Percentiles rank a stretch among this genome's conserved stretches.
Evolutionary conservation across 2,329 filamentous ascomycete species (phyloP).

Genomic region (Emmonsia crescens): DNA sequence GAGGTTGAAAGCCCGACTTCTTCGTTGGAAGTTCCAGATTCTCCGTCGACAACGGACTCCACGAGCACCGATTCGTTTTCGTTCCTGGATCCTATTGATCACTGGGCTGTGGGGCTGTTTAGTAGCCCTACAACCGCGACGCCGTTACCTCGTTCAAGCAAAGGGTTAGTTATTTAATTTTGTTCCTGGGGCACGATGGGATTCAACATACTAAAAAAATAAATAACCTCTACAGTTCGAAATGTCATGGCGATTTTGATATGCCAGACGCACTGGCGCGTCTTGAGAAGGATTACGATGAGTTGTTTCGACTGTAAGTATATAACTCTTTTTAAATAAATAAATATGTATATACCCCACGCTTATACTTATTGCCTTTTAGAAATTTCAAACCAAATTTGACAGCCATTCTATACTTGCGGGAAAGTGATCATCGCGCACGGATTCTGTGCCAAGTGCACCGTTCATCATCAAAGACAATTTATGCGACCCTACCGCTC

Average conservation of each 20-base stretch:
- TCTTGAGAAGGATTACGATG: conserved; percentile 28
- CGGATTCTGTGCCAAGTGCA: conserved; percentile 44
- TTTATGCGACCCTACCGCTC: conserved; percentile 41
- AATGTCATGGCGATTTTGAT: conserved; percentile 23
- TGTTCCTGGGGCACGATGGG: background rate
- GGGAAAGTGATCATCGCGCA: conserved; percentile 40
- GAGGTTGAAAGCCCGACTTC: conserved; percentile 4
- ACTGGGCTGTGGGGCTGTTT: conserved; percentile 36
- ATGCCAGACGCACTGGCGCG: conserved; percentile 20
- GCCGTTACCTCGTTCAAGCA: conserved; percentile 18
- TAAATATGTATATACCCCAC: background rate
- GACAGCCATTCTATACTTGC: conserved; percentile 41
- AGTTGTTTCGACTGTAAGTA: conserved; percentile 29
- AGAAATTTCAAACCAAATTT: conserved; percentile 39
- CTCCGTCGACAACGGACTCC: background rate
- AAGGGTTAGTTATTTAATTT: conserved; percentile 20
- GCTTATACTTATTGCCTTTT: conserved; percentile 3
- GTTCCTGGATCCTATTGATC: conserved; percentile 21
- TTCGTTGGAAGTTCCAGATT: background rate
- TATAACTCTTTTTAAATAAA: background rate
- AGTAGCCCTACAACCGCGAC: conserved; percentile 20
- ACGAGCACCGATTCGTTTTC: conserved; percentile 1
- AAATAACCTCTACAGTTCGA: conserved; percentile 19
- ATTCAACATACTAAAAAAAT: background rate
- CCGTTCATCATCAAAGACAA: conserved; percentile 30